Conservation (phyloP, 2,329 filamentous ascomycete species). For the Didymella sp. region DNA sequence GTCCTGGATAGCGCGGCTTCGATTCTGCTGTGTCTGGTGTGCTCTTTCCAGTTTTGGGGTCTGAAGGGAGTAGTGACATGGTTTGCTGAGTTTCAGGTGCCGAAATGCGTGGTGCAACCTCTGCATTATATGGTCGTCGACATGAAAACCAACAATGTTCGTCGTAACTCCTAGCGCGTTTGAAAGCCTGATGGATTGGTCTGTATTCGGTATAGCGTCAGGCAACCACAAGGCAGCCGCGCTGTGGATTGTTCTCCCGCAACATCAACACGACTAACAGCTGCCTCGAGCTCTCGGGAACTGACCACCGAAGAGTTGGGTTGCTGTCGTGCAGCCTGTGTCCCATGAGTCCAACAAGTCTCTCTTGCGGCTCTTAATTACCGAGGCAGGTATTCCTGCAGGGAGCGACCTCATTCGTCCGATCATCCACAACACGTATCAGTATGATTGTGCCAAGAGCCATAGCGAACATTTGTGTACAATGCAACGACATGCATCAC, state of each 20-base stretch:
- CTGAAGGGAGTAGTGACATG: no score
- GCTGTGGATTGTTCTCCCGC: background rate
- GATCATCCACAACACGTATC: slow-evolving; percentile 9
- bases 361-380: slow-evolving; percentile 1
- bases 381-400: slow-evolving; percentile 9
- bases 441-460: slow-evolving; percentile 18
- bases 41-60: no score
- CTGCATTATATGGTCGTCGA: no score
- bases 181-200: no score
- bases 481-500: slow-evolving; percentile 10
- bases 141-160: no score
- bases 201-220: background rate
- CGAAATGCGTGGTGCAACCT: background rate
- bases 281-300: slow-evolving; percentile 3
- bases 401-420: slow-evolving; percentile 2
- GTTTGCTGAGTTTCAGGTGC: no score
- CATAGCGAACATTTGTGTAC: slow-evolving; percentile 1
- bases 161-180: no score
- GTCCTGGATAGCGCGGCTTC: background rate
- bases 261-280: slow-evolving; percentile 5
- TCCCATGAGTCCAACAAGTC: background rate
- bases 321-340: background rate
- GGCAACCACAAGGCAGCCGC: background rate
- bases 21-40: background rate
- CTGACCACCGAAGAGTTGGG: background rate